Base-by-base conservation (phyloP, 2,329 filamentous ascomycete species). In the Curvularia eragrostidis region DNA sequence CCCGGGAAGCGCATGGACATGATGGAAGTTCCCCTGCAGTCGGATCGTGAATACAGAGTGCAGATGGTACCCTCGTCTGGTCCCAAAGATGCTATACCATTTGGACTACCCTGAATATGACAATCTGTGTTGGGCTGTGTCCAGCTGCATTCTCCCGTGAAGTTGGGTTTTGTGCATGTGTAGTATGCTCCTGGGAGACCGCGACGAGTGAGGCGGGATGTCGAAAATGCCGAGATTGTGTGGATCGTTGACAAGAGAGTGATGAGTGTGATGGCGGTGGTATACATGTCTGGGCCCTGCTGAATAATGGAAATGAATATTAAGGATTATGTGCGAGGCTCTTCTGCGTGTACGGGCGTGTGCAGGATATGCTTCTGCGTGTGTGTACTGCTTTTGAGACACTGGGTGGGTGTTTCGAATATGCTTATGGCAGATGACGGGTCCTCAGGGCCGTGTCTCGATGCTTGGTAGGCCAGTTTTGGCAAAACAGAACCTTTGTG, bases 181-280 rank as follows among this genome's bases (percentile, higher is more conserved):
- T 75, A 76, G 19, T 75, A 70, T 21, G 71, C 73, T 23, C 73
- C 73, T 18, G 73, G 70, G 21, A 75, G 72, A n/a, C 71, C 72
- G 34, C 72, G 72, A 9, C 64, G 64, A 18, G 65, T 61, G 18
- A 72, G 53, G 15, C 28, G 61, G 12, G 39, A 51, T 54, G 24
- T 21, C 15, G 42, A 28, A 21, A 38, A 48, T 21, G 54, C 49
- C 30, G 43, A 57, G 38, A 24, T 34, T 26, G 46, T 54, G 51
- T 23, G 34, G n/a, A 56, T 63, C 15, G 48, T 57, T 13, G 62
- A 63, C 18, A 56, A 19, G 42, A 55, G 54, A n/a, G 42, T 30
- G 18, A 59, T 46, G 8, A 68, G n/a, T n/a, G 61, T 41, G 38
- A 60, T 43, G 23, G 55, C 18, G 19, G 19, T 48, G 41, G 19